phyloP scores from a whole-genome alignment of 2,329 filamentous ascomycete species.

The Pseudogymnoascus sp. region DNA sequence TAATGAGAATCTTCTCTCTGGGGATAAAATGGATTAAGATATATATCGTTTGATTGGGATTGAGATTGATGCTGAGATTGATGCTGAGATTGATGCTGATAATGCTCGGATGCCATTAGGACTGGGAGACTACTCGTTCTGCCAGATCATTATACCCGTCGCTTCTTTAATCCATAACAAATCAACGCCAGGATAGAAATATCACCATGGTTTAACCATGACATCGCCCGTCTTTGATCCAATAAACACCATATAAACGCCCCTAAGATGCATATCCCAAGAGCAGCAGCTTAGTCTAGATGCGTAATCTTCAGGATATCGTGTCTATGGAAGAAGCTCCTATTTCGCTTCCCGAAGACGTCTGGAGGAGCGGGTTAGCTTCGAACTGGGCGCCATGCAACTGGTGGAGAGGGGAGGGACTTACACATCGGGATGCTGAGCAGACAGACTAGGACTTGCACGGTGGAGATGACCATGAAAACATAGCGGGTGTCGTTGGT shows the following conservation, averaged over 20 bases:
- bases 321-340: slow-evolving; percentile 67
- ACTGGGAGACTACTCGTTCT: neutral
- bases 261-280: neutral
- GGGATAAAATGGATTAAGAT: neutral
- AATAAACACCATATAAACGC: neutral
- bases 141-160: neutral
- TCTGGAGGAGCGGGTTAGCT: slow-evolving; percentile 39
- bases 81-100: neutral
- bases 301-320: slow-evolving; percentile 46
- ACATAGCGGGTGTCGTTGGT: slow-evolving; percentile 48
- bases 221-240: neutral
- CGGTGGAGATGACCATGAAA: slow-evolving; percentile 64
- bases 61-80: neutral
- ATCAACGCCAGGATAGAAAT: neutral
- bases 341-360: slow-evolving; percentile 67
- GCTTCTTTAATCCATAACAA: neutral
- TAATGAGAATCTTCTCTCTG: slow-evolving; percentile 7
- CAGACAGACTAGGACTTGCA: slow-evolving; percentile 70
- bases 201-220: neutral
- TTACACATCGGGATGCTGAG: slow-evolving; percentile 71
- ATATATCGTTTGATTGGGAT: neutral
- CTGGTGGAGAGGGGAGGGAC: slow-evolving; percentile 29
- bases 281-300: neutral
- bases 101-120: neutral
- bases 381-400: slow-evolving; percentile 5